Evolutionary conservation across 139 green algal species (phyloP), one percentile per base, ranked within the genome.

Genomic region (Picochlorum sp.): DNA sequence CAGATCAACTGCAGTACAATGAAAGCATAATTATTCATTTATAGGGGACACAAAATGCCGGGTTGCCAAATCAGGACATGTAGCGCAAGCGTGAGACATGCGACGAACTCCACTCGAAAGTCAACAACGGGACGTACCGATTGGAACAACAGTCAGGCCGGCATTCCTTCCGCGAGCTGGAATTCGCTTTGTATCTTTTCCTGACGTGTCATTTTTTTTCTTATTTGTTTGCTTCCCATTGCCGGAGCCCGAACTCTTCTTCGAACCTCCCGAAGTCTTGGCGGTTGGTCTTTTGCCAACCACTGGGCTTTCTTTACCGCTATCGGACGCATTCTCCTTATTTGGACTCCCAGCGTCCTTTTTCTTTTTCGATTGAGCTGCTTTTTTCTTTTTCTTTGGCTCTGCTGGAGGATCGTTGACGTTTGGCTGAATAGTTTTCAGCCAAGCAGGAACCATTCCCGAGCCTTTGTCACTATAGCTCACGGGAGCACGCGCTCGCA

Each of bases 61-160:
- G 28, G 28, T 30, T 30, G 28, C 28, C 28, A 30, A 30, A 30
- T 30, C 34, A 41, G 34, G 34, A 41, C 34, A 11, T 11, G 8
- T 4, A 41, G 34, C 34, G 34, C 34, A 41, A 41, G 34, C 7
- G 2, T 41, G 18, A 55, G n/a, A 55, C 13, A 11, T 55, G 47
- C 10, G n/a, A 55, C 51, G 6, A 18, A n/a, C n/a, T 15, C 21
- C 34, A 20, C 14, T 8, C 15, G 1, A 55, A 65, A 65, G 21
- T 38, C 41, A 52, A 51, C 58, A 59, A 45, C n/a, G 21, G 28
- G 26, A 65, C 60, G n/a, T 34, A 66, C 60, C 34, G 41, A 66
- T 66, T 23, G 60, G 60, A 16, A 66, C 60, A 59, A 66, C 60
- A 16, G 60, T 66, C 14, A 56, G 47, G 14, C 60, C 60, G 21